A percentile compares a stretch with the other conserved stretches of the same genome.
These are phyloP conservation scores for Moesziomyces aphidis DNA, from an alignment of 1,284 basidiomycete species.

Conservation along the genomic window DNA sequence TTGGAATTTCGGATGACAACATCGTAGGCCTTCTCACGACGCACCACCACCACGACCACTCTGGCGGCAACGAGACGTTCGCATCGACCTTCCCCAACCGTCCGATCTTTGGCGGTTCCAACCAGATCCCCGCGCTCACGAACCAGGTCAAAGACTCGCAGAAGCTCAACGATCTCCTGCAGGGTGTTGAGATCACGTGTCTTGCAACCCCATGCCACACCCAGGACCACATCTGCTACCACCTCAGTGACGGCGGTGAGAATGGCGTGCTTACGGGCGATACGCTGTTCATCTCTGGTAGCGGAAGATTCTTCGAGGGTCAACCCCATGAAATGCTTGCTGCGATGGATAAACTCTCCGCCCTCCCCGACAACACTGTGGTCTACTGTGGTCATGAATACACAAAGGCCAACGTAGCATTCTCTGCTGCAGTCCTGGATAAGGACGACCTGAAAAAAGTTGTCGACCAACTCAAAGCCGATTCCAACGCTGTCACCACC, in stretches of 20 bases:
- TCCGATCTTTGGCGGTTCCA: constrained; percentile 86
- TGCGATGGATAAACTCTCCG: constrained; percentile 75
- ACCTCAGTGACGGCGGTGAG: constrained; percentile 73
- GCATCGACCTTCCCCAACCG: constrained; percentile 73
- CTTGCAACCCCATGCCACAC: constrained; percentile 95
- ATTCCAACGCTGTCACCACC: constrained; percentile 72
- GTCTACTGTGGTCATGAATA: constrained; percentile 85
- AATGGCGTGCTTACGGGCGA: constrained; percentile 90
- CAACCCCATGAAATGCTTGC: constrained; percentile 86
- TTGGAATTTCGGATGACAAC: constrained; percentile 71
- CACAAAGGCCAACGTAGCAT: constrained; percentile 65
- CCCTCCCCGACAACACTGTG: constrained; percentile 82
- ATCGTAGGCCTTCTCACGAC: constrained; percentile 65
- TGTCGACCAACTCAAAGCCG: constrained; percentile 71
- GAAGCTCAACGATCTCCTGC: constrained; percentile 36
- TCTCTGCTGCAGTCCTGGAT: constrained; percentile 74
- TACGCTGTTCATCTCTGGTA: constrained; percentile 91
- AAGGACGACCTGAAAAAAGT: constrained; percentile 70
- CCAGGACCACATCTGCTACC: constrained; percentile 93
- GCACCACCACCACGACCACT: constrained; percentile 76
- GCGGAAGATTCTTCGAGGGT: constrained; percentile 97
- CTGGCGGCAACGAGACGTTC: constrained; percentile 82
- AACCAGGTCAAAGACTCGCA: constrained; percentile 73
- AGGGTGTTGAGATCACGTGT: constrained; percentile 47
- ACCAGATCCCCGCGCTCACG: constrained; percentile 77